Evolutionary conservation across 202 grass and related monocot genomes (phyloP), one percentile per base, ranked within the genome.

Genomic region (Digitaria exilis): DNA sequence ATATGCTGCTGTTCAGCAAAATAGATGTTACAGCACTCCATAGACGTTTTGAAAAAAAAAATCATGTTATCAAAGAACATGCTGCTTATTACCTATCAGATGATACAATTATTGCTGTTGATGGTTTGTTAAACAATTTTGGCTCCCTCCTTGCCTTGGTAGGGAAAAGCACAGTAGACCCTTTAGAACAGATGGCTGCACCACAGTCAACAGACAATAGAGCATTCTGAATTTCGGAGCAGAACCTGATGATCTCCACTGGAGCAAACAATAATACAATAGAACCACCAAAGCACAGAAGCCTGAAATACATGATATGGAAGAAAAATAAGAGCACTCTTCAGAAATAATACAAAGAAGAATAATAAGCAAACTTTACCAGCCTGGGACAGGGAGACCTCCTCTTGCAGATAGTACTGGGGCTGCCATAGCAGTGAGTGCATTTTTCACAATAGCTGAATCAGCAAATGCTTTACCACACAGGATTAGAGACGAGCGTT

Each of bases 381-480:
- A 90, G 43, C 90, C 87, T 76, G 87, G 84, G 66, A 93, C 45
- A 4, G 89, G 92, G 64, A 95, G 80, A 46, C 87, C 91, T 71
- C 91, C 91, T 80, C 92, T 91, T 85, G 90, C 87, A 81, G 65
- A 95, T 46, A 93, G 84, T 80, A 93, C 45, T 4, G 96, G 92
- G 61, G 83, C 85, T 85, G 96, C 57, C 83, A 98, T 85, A 81
- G 96, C 91, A 41, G 81, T 26, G 74, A 98, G 83, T 80, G 92
- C 89, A 90, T 87, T 73, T 86, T 92, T 95, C 46, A 91, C 55
- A 68, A 84, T 65, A 79, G 61, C 48, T 58, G 65, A 68, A 93
- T 93, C 87, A 71, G 83, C 73, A 71, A 88, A 95, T 58, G 96
- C 89, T 90, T 95, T 95, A 77, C 92, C 92, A 16, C 92, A 95